Evolutionary conservation across 2,329 filamentous ascomycete species (phyloP), one percentile per base, ranked within the genome.

Genomic region (Pestalotiopsis sp.): DNA sequence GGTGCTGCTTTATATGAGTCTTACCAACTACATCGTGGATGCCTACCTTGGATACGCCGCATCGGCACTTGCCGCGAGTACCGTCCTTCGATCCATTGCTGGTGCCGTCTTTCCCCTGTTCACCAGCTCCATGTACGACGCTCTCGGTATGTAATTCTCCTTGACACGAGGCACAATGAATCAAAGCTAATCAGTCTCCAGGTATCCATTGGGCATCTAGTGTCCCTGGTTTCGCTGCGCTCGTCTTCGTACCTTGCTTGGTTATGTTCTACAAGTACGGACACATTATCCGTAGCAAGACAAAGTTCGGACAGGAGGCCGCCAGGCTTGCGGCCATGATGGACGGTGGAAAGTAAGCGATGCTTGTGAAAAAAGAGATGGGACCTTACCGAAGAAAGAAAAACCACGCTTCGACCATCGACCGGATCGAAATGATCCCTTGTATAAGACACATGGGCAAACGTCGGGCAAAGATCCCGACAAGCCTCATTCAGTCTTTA

Each of bases 71-170:
- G 70, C 70, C 2, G 70, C 66, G 12, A 85, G 82, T 72, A 80
- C 82, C 0, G 78, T 86, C 3, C 71, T 86, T 13, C 79, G 84
- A 31, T 83, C 82, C 0, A 68, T 84, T 23, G 83, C 83, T 45
- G 84, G 82, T 60, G 81, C 83, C 9, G 80, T 78, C 4, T 85
- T 86, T 70, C 84, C 84, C 3, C 75, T 86, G 11, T 85, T 85
- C 76, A 84, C 82, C 7, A 79, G 74, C 1, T 76, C 82, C 27
- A 81, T 86, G 80, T 86, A 83, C 66, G 25, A 77, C 3, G 74
- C 77, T 23, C 75, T 86, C 27, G 71, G 69, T 70, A 69, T 58
- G 68, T 61, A 23, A 39, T 6, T 0, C 23, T 52, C 41, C 14
- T 41, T 45, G 11, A 27, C n/a, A 36, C 13, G 3, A 17, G 14